Percentiles rank a stretch among this genome's conserved stretches.
Evolutionary conservation across 1,284 basidiomycete genomes (phyloP).

Genomic region (Trametes sp.): DNA sequence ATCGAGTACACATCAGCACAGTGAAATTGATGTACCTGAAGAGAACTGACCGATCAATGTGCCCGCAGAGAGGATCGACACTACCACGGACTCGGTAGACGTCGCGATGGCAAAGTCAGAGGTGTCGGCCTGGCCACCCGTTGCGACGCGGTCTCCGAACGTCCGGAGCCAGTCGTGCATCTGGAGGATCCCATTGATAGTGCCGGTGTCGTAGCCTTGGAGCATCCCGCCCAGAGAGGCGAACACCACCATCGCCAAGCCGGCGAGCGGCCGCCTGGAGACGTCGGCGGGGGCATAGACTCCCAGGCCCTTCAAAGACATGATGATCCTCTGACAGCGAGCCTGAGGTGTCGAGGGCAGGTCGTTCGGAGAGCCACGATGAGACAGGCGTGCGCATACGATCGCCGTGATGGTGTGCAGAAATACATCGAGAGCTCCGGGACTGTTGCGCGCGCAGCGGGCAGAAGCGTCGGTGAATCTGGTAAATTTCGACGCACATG

Average conservation of each 20-base stretch:
- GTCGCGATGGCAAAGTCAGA: not conserved
- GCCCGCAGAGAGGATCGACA: conserved; percentile 54
- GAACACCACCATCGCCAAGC: conserved; percentile 67
- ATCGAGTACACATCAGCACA: not conserved
- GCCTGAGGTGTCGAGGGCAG: not conserved
- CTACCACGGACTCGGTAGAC: conserved; percentile 43
- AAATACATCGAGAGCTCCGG: not conserved
- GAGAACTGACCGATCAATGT: conserved; percentile 49
- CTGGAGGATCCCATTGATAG: conserved; percentile 73
- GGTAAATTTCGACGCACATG: not conserved
- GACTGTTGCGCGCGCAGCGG: not conserved
- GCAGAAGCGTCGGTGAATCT: not conserved
- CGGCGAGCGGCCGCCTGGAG: conserved; percentile 52
- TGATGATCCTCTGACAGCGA: not conserved
- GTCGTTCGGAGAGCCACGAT: not conserved
- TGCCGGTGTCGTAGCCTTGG: conserved; percentile 78
- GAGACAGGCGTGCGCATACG: not conserved
- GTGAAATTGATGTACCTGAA: not conserved
- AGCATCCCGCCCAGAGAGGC: conserved; percentile 83
- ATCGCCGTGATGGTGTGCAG: not conserved
- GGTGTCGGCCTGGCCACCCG: conserved; percentile 23
- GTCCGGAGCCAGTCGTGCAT: conserved; percentile 58
- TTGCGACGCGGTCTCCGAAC: conserved; percentile 53
- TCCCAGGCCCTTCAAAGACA: not conserved
- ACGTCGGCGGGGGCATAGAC: not conserved